Evolutionary conservation across 106 monocot species (phyloP).

Genomic region (Chionographis japonica): DNA sequence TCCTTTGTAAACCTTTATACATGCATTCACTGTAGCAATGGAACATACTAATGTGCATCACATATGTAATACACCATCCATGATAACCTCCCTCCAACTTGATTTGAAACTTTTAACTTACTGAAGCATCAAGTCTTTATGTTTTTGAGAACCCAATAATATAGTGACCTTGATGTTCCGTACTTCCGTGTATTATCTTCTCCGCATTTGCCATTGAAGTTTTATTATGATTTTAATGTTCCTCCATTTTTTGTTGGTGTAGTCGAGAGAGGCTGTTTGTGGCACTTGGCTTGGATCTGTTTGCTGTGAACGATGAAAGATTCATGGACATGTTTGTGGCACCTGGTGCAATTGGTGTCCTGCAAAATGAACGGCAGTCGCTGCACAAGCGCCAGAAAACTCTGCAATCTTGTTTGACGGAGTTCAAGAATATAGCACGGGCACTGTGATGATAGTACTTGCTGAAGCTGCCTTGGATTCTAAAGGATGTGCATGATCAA

Average conservation of each 20-base stretch:
- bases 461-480: neutral
- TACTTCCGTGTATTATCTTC: neutral
- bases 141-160: no score
- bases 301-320: slow-evolving; percentile 83
- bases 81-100: no score
- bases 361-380: slow-evolving; percentile 61
- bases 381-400: slow-evolving; percentile 84
- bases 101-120: no score
- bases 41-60: no score
- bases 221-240: neutral
- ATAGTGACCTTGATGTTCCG: no score
- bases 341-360: slow-evolving; percentile 75
- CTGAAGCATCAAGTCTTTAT: no score
- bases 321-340: slow-evolving; percentile 99
- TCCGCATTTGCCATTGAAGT: neutral
- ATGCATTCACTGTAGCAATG: neutral
- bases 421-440: slow-evolving; percentile 85
- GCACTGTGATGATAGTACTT: slow-evolving; percentile 30
- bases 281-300: slow-evolving; percentile 73
- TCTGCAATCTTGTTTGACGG: slow-evolving; percentile 80
- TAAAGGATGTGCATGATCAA: neutral
- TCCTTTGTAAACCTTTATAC: no score
- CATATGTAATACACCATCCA: no score
- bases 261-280: slow-evolving; percentile 77
- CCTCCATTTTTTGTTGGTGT: slow-evolving; percentile 9